These are phyloP conservation scores for Wallacemonas sp. DNA, from an alignment of 208 protist genomes.

Conservation along the genomic window DNA sequence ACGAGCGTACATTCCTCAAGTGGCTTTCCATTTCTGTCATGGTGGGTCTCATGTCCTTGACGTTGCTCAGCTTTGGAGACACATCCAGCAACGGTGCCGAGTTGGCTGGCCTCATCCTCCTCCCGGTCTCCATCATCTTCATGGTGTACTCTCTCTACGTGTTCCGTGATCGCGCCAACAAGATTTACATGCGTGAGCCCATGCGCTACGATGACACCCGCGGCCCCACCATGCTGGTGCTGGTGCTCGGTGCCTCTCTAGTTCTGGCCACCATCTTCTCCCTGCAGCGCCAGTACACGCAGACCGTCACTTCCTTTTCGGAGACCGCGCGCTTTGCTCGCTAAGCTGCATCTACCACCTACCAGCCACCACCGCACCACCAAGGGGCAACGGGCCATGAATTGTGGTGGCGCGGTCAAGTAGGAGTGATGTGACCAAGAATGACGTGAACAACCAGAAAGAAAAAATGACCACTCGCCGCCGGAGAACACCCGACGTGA, in stretches of 20 bases:
- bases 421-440: too few species aligned
- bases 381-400: too few species aligned
- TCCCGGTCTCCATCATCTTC: conserved; percentile 88
- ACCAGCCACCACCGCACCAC: too few species aligned
- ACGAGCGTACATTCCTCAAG: conserved; percentile 93
- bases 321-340: conserved; percentile 51
- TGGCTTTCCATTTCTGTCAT: conserved; percentile 92
- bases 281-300: conserved; percentile 79
- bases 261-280: conserved; percentile 86
- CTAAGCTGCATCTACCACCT: conserved; percentile 2
- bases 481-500: too few species aligned
- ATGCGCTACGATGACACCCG: conserved; percentile 92
- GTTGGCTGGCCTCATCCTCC: conserved; percentile 75
- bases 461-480: too few species aligned
- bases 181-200: conserved; percentile 92
- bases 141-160: conserved; percentile 90
- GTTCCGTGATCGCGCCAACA: conserved; percentile 85
- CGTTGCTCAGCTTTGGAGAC: conserved; percentile 84
- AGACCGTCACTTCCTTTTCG: conserved; percentile 58
- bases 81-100: conserved; percentile 76
- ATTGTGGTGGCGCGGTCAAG: too few species aligned
- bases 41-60: conserved; percentile 88
- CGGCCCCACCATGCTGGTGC: conserved; percentile 82
- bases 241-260: conserved; percentile 75
- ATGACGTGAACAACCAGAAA: too few species aligned